Conservation (phyloP, 2,329 filamentous ascomycete genomes). For the Exophiala bonariae region DNA sequence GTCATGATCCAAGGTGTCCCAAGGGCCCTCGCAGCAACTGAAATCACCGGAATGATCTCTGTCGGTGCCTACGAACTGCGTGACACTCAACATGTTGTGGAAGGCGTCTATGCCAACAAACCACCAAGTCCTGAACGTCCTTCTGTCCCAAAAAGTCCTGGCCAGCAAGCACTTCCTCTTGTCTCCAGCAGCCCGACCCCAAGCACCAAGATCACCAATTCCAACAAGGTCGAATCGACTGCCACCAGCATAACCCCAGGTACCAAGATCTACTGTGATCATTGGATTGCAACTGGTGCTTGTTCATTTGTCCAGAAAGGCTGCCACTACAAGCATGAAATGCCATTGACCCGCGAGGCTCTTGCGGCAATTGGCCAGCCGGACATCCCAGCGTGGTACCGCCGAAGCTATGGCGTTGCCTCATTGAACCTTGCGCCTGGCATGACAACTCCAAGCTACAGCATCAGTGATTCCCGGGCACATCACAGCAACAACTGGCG, state of each 20-base stretch:
- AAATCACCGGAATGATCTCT: constrained; percentile 45
- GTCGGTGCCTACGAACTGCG: constrained; percentile 37
- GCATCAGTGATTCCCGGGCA: constrained; percentile 6
- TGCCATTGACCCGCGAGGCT: constrained; percentile 69
- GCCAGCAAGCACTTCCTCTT: background rate
- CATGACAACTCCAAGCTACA: constrained; percentile 13
- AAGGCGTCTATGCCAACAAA: constrained; percentile 35
- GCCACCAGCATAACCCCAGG: constrained; percentile 33
- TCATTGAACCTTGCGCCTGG: constrained; percentile 29
- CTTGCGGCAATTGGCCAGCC: constrained; percentile 69
- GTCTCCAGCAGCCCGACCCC: background rate
- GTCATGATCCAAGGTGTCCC: constrained; percentile 40
- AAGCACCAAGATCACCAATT: no score
- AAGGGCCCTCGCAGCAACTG: constrained; percentile 35
- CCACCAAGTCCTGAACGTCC: constrained; percentile 24
- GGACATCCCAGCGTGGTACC: constrained; percentile 57
- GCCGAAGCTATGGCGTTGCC: constrained; percentile 43
- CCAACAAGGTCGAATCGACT: constrained; percentile 1
- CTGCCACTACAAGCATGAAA: constrained; percentile 87
- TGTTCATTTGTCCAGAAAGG: constrained; percentile 85
- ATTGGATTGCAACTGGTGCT: constrained; percentile 83
- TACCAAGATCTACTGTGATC: constrained; percentile 79
- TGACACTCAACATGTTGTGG: constrained; percentile 36
- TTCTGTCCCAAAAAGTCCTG: no score
- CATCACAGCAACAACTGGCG: no score